A percentile compares a stretch with the other conserved stretches of the same genome.
Evolutionary conservation across 2,329 filamentous ascomycete species (phyloP).

Genomic region (Leptosphaerulina australis): DNA sequence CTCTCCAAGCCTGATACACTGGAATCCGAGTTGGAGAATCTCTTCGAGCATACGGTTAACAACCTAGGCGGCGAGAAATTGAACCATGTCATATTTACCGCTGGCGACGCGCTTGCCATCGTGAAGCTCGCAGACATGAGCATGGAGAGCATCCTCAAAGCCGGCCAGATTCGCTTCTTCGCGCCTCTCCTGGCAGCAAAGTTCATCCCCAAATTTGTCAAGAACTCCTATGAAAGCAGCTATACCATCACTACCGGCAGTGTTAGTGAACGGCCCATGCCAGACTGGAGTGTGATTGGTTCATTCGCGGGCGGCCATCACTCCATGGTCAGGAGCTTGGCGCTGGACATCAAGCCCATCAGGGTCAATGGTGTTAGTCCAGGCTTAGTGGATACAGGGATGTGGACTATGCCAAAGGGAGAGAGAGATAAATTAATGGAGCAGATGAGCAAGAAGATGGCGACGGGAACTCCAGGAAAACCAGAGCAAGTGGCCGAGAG

Average conservation of each 20-base stretch:
- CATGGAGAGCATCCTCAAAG: constrained; percentile 50
- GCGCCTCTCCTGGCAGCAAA: constrained; percentile 61
- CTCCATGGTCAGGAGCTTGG: constrained; percentile 61
- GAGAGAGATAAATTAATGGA: constrained; percentile 32
- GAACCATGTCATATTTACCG: constrained; percentile 65
- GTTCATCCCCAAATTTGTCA: constrained; percentile 54
- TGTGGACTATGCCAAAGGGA: constrained; percentile 48
- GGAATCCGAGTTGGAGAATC: constrained; percentile 54
- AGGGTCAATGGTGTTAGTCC: constrained; percentile 68
- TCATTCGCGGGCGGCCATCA: constrained; percentile 59
- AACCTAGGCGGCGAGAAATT: constrained; percentile 44
- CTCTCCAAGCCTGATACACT: constrained; percentile 55
- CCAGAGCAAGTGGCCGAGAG: constrained; percentile 50
- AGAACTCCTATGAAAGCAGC: constrained; percentile 51
- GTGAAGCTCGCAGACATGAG: constrained; percentile 52
- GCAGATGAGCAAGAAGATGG: constrained; percentile 26
- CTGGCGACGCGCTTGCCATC: constrained; percentile 56
- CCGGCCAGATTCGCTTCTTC: constrained; percentile 59
- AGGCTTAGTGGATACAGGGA: constrained; percentile 56
- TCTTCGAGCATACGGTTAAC: constrained; percentile 51
- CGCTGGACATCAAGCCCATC: constrained; percentile 67
- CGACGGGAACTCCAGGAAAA: constrained; percentile 35
- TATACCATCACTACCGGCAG: constrained; percentile 64
- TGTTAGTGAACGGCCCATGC: constrained; percentile 58
- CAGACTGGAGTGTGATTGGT: constrained; percentile 59